A percentile compares a stretch with the other conserved stretches of the same genome.
Conservation (phyloP, 805 yeast genomes). For the Candida tammaniensis region DNA sequence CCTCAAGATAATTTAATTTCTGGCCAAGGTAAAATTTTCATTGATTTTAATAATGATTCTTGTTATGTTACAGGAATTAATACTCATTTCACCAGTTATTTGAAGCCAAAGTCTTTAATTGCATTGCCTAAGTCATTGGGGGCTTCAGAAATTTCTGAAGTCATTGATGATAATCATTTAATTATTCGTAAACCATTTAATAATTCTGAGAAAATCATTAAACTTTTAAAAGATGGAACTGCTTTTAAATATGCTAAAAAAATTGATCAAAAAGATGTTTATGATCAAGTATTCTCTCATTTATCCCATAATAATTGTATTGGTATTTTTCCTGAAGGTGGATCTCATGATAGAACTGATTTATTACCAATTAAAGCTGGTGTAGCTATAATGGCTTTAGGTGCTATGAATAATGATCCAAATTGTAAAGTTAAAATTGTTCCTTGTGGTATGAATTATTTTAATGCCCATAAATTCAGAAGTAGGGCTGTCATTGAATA, state of each 20-base stretch:
- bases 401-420: conserved; percentile 81
- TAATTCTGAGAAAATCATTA: conserved; percentile 42
- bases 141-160: conserved; percentile 62
- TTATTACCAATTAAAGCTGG: conserved; percentile 93
- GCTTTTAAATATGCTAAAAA: conserved; percentile 71
- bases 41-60: conserved; percentile 53
- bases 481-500: conserved; percentile 94
- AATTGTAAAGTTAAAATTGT: conserved; percentile 79
- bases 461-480: conserved; percentile 92
- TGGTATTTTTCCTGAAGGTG: conserved; percentile 98
- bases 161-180: conserved; percentile 71
- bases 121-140: conserved; percentile 81
- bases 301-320: conserved; percentile 75
- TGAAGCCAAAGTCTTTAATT: conserved; percentile 62
- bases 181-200: conserved; percentile 67
- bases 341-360: conserved; percentile 93
- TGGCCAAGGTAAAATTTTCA: conserved; percentile 64
- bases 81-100: conserved; percentile 64
- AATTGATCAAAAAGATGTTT: conserved; percentile 83
- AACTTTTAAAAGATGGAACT: conserved; percentile 50
- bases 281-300: conserved; percentile 80
- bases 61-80: conserved; percentile 58
- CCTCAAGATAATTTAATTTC: conserved; percentile 79
- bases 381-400: conserved; percentile 96
- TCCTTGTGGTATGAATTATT: conserved; percentile 97